These are phyloP conservation scores for Arxiozyma slooffiae DNA, from an alignment of 1,139 yeast genomes.

Conservation along the genomic window DNA sequence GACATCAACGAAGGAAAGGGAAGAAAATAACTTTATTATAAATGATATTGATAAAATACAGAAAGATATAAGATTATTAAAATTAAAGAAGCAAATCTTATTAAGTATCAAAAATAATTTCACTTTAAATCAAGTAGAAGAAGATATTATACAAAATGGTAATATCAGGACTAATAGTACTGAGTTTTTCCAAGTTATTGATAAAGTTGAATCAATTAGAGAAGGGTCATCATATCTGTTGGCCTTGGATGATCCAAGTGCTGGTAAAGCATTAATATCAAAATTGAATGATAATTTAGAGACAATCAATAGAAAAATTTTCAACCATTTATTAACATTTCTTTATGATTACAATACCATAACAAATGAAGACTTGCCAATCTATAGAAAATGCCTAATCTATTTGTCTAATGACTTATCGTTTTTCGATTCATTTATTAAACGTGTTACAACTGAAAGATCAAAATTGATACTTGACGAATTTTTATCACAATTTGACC, in stretches of 20 bases:
- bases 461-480: slow-evolving; percentile 51
- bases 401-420: slow-evolving; percentile 32
- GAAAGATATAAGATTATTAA: slow-evolving; percentile 29
- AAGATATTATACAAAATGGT: slow-evolving; percentile 42
- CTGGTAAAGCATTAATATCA: slow-evolving; percentile 62
- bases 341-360: slow-evolving; percentile 21
- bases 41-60: slow-evolving; percentile 19
- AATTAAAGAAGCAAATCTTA: slow-evolving; percentile 47
- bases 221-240: slow-evolving; percentile 60
- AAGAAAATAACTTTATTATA: slow-evolving; percentile 5
- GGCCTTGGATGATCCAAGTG: slow-evolving; percentile 56
- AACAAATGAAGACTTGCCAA: slow-evolving; percentile 5
- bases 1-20: not conserved
- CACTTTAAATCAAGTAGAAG: slow-evolving; percentile 65
- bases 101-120: slow-evolving; percentile 53
- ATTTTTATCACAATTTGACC: slow-evolving; percentile 42
- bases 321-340: slow-evolving; percentile 31
- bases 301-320: slow-evolving; percentile 31
- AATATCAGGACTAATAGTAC: slow-evolving; percentile 33
- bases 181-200: slow-evolving; percentile 54
- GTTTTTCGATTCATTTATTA: slow-evolving; percentile 43
- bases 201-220: slow-evolving; percentile 55
- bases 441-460: slow-evolving; percentile 49
- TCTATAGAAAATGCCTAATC: slow-evolving; percentile 25
- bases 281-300: slow-evolving; percentile 40